phyloP scores from a whole-genome alignment of 1,284 basidiomycete genomes.

The Ustilago cynodontis region DNA sequence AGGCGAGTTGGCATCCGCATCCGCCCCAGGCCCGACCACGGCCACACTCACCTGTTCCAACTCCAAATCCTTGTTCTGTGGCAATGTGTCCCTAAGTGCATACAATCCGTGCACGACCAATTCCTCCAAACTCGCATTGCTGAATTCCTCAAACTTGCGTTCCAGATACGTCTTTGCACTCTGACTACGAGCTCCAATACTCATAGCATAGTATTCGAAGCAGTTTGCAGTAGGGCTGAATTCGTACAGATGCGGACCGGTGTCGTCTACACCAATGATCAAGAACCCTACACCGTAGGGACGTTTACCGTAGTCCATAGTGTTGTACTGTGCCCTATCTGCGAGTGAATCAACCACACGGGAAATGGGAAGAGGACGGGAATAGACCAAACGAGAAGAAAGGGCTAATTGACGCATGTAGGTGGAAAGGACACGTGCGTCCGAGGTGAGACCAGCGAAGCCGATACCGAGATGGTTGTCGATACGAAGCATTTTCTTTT shows the following conservation, averaged over 20 bases:
- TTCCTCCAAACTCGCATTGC: conserved; percentile 52
- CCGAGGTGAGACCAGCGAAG: conserved; percentile 96
- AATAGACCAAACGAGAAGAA: conserved; percentile 92
- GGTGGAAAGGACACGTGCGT: conserved; percentile 88
- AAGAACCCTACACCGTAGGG: conserved; percentile 99
- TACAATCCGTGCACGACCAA: conserved; percentile 64
- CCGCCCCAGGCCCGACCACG: conserved; percentile 66
- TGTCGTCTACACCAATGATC: conserved; percentile 93
- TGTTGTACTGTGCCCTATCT: conserved; percentile 99
- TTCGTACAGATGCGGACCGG: conserved; percentile 96
- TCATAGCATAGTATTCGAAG: conserved; percentile 98
- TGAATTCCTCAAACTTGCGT: conserved; percentile 88
- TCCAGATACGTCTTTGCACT: conserved; percentile 99
- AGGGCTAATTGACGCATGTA: conserved; percentile 99
- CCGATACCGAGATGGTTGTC: conserved; percentile 99
- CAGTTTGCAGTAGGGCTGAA: conserved; percentile 97
- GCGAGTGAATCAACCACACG: conserved; percentile 92
- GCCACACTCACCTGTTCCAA: conserved; percentile 63
- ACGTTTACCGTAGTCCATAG: conserved; percentile 95
- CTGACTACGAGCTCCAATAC: conserved; percentile 96
- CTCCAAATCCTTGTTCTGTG: conserved; percentile 69
- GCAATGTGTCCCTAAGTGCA: conserved; percentile 67
- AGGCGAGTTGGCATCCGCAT: conserved; percentile 59
- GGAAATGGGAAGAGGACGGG: conserved; percentile 92
- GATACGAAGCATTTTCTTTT: conserved; percentile 99